Evolutionary conservation across 192 early-diverging fungal species (phyloP).

Genomic region (Podila epicladia): DNA sequence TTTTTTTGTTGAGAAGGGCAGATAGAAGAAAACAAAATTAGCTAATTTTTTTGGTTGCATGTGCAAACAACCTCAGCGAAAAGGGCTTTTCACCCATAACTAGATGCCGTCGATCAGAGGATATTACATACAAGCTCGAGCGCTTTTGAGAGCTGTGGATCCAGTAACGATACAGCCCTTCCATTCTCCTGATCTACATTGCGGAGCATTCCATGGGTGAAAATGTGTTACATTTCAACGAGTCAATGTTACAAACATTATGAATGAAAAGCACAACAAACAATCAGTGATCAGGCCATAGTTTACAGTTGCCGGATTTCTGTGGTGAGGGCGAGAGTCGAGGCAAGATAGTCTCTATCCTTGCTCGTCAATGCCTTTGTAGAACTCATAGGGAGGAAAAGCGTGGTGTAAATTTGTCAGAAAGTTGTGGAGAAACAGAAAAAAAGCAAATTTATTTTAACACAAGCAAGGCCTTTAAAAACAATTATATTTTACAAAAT

Average conservation of each 20-base stretch:
- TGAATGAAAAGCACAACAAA: neutral
- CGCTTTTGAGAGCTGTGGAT: constrained; percentile 27
- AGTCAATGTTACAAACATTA: neutral
- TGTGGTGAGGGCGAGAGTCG: constrained; percentile 14
- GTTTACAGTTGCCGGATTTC: constrained; percentile 45
- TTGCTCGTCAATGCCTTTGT: constrained; percentile 27
- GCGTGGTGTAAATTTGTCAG: neutral
- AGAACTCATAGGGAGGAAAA: constrained; percentile 10
- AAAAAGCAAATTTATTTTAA: neutral
- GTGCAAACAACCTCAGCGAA: too few species aligned
- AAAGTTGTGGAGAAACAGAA: constrained; percentile 18
- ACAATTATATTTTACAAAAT: constrained; percentile 3
- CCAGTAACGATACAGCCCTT: constrained; percentile 21
- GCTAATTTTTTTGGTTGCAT: neutral
- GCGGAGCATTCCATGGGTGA: neutral
- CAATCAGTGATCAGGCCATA: neutral
- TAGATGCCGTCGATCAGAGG: neutral
- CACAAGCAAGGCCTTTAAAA: neutral
- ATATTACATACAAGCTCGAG: constrained; percentile 40
- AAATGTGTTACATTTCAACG: neutral
- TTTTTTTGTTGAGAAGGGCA: too few species aligned
- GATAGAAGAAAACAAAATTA: neutral
- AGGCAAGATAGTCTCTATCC: constrained; percentile 30
- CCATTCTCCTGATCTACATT: constrained; percentile 34
- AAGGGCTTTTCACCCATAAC: neutral